Percentiles rank a stretch among this genome's conserved stretches.
phyloP scores from a whole-genome alignment of 83 land plant genomes.

The Larix sibirica region DNA sequence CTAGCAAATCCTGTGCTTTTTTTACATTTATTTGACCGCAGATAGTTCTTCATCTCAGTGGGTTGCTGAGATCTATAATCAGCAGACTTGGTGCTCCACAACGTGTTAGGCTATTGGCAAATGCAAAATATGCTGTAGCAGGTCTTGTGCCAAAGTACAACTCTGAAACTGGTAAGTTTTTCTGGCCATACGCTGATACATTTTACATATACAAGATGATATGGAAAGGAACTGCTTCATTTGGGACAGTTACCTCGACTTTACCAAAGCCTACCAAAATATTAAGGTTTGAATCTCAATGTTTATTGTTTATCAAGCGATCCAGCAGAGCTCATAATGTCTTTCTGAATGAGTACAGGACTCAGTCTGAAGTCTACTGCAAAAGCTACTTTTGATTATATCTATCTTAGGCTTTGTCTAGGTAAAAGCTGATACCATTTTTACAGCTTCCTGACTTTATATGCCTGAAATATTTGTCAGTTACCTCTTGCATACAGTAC shows the following conservation, averaged over 20 bases:
- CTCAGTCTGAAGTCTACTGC: not conserved
- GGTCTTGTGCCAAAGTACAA: slow-evolving; percentile 31
- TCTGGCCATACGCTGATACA: not conserved
- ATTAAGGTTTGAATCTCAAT: not conserved
- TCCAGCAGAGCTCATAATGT: not conserved
- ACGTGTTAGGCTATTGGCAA: slow-evolving; percentile 39
- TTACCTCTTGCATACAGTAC: not conserved
- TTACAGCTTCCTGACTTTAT: not conserved
- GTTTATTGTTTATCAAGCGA: not conserved
- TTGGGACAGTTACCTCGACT: not conserved
- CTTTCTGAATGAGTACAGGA: not conserved
- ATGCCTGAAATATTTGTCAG: not conserved
- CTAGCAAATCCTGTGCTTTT: not conserved
- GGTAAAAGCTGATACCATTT: not conserved
- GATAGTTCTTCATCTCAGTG: slow-evolving; percentile 37
- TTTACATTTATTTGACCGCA: not conserved
- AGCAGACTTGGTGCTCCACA: slow-evolving; percentile 54
- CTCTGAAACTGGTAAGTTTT: slow-evolving; percentile 25
- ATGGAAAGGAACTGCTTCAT: not conserved
- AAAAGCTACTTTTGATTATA: not conserved
- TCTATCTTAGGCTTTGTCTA: slow-evolving; percentile 13
- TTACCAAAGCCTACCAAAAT: not conserved
- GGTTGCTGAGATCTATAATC: slow-evolving; percentile 45
- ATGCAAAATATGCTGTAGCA: slow-evolving; percentile 58
- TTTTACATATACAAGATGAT: not conserved